Conservation (phyloP, 2,329 filamentous ascomycete genomes). For the Fusarium sp. region DNA sequence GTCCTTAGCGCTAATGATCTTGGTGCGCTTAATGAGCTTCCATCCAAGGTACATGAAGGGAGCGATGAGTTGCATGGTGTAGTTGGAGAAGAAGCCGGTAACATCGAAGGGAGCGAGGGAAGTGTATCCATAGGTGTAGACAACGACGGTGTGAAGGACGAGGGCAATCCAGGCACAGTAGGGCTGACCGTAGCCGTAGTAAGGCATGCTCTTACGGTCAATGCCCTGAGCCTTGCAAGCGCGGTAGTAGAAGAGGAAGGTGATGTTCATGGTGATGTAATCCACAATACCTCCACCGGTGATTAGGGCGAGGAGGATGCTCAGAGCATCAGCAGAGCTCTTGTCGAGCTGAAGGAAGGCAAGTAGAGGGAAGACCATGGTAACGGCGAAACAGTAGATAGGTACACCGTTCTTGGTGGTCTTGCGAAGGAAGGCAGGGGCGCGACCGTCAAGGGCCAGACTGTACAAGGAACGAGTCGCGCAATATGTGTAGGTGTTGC, state of each 20-base stretch:
- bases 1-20: constrained; percentile 63
- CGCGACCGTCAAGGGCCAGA: constrained; percentile 68
- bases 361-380: constrained; percentile 64
- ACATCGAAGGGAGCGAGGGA: constrained; percentile 66
- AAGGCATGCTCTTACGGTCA: constrained; percentile 64
- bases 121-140: constrained; percentile 66
- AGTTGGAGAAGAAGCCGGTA: constrained; percentile 62
- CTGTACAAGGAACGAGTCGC: constrained; percentile 71
- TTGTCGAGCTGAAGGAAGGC: constrained; percentile 62
- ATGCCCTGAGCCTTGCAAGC: constrained; percentile 65
- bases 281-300: constrained; percentile 65
- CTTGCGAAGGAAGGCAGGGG: constrained; percentile 65
- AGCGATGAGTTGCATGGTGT: constrained; percentile 65
- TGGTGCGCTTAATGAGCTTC: constrained; percentile 72
- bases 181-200: constrained; percentile 59
- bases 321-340: constrained; percentile 59
- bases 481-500: constrained; percentile 52
- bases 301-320: constrained; percentile 63
- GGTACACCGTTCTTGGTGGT: constrained; percentile 70
- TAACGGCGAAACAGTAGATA: constrained; percentile 64
- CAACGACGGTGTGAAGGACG: constrained; percentile 45
- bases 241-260: constrained; percentile 71
- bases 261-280: constrained; percentile 68
- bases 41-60: constrained; percentile 66
- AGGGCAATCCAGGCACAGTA: constrained; percentile 42